Evolutionary conservation across 1,139 yeast species (phyloP), one percentile per base, ranked within the genome.

Genomic region (Pichia sp.): DNA sequence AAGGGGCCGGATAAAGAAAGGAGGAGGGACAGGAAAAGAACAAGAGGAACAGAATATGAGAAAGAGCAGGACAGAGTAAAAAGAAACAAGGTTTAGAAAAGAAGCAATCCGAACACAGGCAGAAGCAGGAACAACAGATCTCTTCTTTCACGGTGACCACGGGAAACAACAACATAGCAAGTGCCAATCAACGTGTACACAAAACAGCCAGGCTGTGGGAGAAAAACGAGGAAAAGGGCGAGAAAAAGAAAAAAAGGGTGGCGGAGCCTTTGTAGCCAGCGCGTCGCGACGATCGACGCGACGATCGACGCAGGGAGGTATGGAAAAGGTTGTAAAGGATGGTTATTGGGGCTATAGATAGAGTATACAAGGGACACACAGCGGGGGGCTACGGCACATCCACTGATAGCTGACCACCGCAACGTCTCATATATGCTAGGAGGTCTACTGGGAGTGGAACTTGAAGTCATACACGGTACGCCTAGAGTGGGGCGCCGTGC

Each of bases 381-480:
- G n/a, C n/a, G n/a, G n/a, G n/a, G n/a, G n/a, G n/a, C n/a, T n/a
- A n/a, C n/a, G n/a, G n/a, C n/a, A n/a, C 36, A 16, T 31, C 41
- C 41, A 42, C 82, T 76, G 82, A 77, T 77, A 77, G 81, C 81
- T 66, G 74, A 72, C 78, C 44, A 75, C 80, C 82, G 75, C 76
- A 77, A 77, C 81, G 81, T 76, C 81, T 70, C 69, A 79, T 73
- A 57, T 50, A 54, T 52, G 51, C 42, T 45, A 18, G 16, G 34
- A 59, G 64, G 59, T 13, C 34, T 25, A 25, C 28, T 25, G 28
- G 28, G 19, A 16, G n/a, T 18, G 23, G 50, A 45, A 50, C 49
- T 53, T 48, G 51, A 40, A 41, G 49, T 44, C 51, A 73, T 72
- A 73, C 79, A 75, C 81, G 80, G 80, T 71, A 76, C 80, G 81